Evolutionary conservation across 306 rosid species (phyloP), one percentile per base, ranked within the genome.

Genomic region (Styphnolobium japonicum): DNA sequence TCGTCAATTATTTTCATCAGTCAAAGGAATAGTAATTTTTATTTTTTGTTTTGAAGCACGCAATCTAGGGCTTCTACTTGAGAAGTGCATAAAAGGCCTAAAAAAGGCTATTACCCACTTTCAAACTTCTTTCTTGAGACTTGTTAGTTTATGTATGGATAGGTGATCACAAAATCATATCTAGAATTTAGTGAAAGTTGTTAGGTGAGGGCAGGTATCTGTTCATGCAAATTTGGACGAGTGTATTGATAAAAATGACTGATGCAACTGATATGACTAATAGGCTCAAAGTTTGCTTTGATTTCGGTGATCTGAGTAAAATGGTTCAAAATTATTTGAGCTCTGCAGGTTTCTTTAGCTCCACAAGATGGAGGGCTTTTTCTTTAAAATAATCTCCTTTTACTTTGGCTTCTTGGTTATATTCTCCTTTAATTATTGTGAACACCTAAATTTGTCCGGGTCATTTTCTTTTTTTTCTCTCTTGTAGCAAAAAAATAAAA

Each of bases 361-460:
- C 39, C n/a, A 1, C 58, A 18, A 27, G 80, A 60, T 48, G 22
- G 53, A 62, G 9, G 3, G 36, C 3, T 67, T 63, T 62, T n/a
- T 34, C 34, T 22, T 3, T 57, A 19, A 48, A 62, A 5, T 12
- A 67, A 53, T 43, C n/a, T 46, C 5, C 33, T 34, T 56, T 27
- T 22, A 55, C 39, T 71, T 63, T 75, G 67, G 57, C 67, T 80
- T 81, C 31, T 76, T 25, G 21, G 58, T 62, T 72, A 78, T 56
- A 73, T 82, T 74, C 7, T 19, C 12, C 64, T 52, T 51, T 73
- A 12, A 60, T 22, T 67, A n/a, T n/a, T n/a, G n/a, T n/a, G n/a
- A n/a, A n/a, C n/a, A n/a, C n/a, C n/a, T n/a, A n/a, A n/a, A n/a
- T n/a, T n/a, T n/a, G n/a, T n/a, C n/a, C n/a, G n/a, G n/a, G n/a